These are phyloP conservation scores for Chytriomyces confervae DNA, from an alignment of 192 early-diverging fungal genomes.

Conservation along the genomic window DNA sequence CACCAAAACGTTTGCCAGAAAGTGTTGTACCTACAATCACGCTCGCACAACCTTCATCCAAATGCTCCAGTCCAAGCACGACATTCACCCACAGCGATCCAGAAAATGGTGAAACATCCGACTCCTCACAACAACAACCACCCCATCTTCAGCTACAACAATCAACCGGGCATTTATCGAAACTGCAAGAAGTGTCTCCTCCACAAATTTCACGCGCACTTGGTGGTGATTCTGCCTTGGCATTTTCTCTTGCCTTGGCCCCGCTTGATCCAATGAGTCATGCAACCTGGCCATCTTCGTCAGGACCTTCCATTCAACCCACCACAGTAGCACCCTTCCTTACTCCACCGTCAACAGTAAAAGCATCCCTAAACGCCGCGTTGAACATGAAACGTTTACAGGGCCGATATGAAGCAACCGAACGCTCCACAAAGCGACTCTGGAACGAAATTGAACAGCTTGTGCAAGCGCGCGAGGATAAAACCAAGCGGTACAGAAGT, in stretches of 20 bases:
- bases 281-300: not conserved
- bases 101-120: too few species aligned
- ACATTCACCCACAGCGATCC: too few species aligned
- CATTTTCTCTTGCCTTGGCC: not conserved
- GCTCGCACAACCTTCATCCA: too few species aligned
- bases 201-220: too few species aligned
- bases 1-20: too few species aligned
- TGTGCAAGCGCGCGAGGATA: constrained; percentile 8
- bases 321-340: not conserved
- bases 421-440: constrained; percentile 11
- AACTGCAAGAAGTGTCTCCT: too few species aligned
- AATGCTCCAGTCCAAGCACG: too few species aligned
- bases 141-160: too few species aligned
- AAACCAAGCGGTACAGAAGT: constrained; percentile 18
- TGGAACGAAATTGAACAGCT: constrained; percentile 19
- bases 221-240: not conserved
- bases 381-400: not conserved
- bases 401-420: not conserved
- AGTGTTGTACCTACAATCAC: too few species aligned
- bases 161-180: too few species aligned
- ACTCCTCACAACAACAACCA: too few species aligned
- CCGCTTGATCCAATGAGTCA: too few species aligned
- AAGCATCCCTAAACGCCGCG: not conserved
- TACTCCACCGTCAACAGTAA: not conserved
- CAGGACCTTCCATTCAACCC: not conserved